A percentile compares a stretch with the other conserved stretches of the same genome.
Conservation (phyloP, 208 protist species). For the Trypanosoma theileri region DNA sequence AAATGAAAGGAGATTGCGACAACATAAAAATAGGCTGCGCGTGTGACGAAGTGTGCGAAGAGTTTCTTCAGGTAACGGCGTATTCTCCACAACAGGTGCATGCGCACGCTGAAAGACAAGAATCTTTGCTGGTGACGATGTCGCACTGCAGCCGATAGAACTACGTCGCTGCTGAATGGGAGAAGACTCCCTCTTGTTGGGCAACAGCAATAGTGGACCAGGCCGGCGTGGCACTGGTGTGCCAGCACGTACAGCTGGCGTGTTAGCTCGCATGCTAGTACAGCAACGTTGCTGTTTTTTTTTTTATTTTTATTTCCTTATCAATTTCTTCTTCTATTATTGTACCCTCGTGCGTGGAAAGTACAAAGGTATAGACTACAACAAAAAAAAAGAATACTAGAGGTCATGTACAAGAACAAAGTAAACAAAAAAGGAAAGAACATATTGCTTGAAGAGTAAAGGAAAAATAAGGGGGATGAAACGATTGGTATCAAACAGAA, state of each 20-base stretch:
- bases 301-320: not conserved
- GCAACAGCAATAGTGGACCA: slow-evolving; percentile 1
- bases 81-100: slow-evolving; percentile 5
- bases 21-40: slow-evolving; percentile 65
- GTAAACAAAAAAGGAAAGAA: too few relatives aligned
- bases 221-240: slow-evolving; percentile 19
- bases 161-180: slow-evolving; percentile 2
- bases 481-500: too few relatives aligned
- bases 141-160: slow-evolving; percentile 2
- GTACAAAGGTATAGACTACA: too few relatives aligned
- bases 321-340: not conserved
- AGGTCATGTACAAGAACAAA: too few relatives aligned
- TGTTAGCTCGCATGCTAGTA: slow-evolving; percentile 12
- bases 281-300: not conserved
- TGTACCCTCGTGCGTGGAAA: not conserved
- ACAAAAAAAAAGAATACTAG: too few relatives aligned
- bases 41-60: slow-evolving; percentile 39
- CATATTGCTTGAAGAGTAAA: too few relatives aligned
- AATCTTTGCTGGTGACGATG: slow-evolving; percentile 9
- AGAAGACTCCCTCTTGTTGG: slow-evolving; percentile 13
- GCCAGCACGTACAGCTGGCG: slow-evolving; percentile 1
- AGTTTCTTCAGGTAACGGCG: slow-evolving; percentile 26
- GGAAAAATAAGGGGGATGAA: too few relatives aligned
- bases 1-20: slow-evolving; percentile 62
- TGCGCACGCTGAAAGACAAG: slow-evolving; percentile 11